Conservation (phyloP, 1,139 yeast genomes). For the Candida frijolesensis region DNA sequence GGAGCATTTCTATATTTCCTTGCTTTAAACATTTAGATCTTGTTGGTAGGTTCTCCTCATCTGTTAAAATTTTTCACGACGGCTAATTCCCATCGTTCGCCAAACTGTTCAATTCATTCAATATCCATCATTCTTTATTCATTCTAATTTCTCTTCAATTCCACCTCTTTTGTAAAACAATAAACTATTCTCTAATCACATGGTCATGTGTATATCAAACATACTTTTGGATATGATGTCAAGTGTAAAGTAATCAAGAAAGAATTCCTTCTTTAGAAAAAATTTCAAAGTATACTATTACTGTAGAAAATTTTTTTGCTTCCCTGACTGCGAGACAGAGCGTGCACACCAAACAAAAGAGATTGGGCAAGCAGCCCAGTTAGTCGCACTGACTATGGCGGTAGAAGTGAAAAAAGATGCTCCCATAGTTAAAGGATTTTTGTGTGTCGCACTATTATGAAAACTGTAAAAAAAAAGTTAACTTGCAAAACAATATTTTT, state of each 20-base stretch:
- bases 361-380: no score
- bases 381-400: background rate
- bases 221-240: slow-evolving; percentile 9
- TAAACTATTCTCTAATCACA: background rate
- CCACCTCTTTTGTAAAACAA: background rate
- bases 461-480: background rate
- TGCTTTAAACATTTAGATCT: background rate
- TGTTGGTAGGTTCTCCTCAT: background rate
- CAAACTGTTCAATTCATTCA: no score
- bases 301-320: background rate
- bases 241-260: slow-evolving; percentile 1
- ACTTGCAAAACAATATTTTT: background rate
- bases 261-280: background rate
- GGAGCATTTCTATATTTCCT: no score
- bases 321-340: background rate
- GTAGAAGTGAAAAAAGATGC: no score
- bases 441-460: background rate
- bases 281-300: background rate
- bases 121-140: no score
- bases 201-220: background rate
- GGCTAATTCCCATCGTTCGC: no score
- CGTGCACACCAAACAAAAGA: background rate
- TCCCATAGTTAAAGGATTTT: background rate
- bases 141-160: background rate
- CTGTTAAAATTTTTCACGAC: background rate